Percentiles rank a stretch among this genome's conserved stretches.
These are phyloP conservation scores for Starmerella khaoyaiensis DNA, from an alignment of 805 yeast genomes.

Conservation along the genomic window DNA sequence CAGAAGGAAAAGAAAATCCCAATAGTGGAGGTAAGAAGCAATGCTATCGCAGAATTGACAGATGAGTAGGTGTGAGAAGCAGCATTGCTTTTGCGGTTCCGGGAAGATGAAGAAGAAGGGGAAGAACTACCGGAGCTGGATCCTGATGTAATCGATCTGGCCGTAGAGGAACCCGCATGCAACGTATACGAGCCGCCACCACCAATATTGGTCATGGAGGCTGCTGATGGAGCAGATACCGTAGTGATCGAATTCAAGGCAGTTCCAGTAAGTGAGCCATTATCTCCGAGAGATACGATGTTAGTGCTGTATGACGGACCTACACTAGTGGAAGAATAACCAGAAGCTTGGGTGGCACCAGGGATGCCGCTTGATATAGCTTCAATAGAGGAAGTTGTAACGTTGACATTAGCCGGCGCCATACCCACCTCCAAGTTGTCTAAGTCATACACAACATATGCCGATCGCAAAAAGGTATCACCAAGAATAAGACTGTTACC, in stretches of 20 bases:
- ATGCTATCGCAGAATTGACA: no score
- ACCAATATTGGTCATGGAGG: background rate
- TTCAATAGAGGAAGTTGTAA: slow-evolving; percentile 22
- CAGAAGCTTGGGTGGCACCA: slow-evolving; percentile 20
- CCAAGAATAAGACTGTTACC: slow-evolving; percentile 39
- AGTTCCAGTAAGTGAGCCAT: background rate
- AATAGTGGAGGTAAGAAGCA: no score
- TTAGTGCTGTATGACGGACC: slow-evolving; percentile 6
- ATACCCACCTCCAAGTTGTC: slow-evolving; percentile 44
- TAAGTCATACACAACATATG: slow-evolving; percentile 55
- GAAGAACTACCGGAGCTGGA: background rate
- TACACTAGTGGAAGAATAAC: slow-evolving; percentile 14
- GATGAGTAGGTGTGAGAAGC: no score
- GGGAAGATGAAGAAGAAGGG: background rate
- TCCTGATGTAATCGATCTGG: background rate
- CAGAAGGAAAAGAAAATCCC: no score
- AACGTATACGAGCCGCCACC: background rate
- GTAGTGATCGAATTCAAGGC: background rate
- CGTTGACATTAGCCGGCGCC: slow-evolving; percentile 34
- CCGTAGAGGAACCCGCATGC: no score
- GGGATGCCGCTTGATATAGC: slow-evolving; percentile 25
- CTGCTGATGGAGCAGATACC: no score
- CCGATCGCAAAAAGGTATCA: slow-evolving; percentile 50
- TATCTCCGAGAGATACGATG: slow-evolving; percentile 3
- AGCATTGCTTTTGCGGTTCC: background rate